Evolutionary conservation across 345 rosid genomes (phyloP).

Genomic region (Acer saccharum): DNA sequence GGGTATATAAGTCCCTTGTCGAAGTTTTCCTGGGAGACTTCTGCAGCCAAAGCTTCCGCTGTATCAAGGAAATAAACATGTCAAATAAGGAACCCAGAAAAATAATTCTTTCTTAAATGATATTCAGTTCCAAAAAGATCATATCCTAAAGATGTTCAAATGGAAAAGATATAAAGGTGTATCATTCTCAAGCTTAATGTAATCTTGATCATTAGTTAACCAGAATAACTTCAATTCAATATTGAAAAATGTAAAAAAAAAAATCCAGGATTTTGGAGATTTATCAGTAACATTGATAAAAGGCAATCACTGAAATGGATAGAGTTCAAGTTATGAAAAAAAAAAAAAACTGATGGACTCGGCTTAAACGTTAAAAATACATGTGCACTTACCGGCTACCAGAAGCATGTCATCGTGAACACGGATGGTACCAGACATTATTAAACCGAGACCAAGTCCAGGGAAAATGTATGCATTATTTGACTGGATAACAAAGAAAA

Average conservation of each 20-base stretch:
- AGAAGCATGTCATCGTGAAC: constrained; percentile 96
- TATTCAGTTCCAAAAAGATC: neutral
- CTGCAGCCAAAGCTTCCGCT: constrained; percentile 90
- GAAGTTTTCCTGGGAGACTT: constrained; percentile 75
- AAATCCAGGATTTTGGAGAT: too few species aligned
- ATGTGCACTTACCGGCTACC: constrained; percentile 66
- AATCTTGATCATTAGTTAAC: too few species aligned
- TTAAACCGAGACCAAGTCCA: constrained; percentile 89
- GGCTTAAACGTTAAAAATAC: neutral
- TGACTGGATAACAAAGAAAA: constrained; percentile 49
- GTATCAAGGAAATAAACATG: constrained; percentile 20
- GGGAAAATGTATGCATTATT: constrained; percentile 98
- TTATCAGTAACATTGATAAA: too few species aligned
- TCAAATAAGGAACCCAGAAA: too few species aligned
- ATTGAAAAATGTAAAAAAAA: too few species aligned
- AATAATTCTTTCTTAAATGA: neutral
- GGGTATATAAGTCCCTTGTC: constrained; percentile 87
- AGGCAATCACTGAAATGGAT: too few species aligned
- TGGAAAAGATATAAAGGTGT: neutral
- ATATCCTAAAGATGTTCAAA: neutral
- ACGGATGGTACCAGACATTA: constrained; percentile 94
- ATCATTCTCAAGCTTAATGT: neutral
- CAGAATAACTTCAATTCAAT: too few species aligned
- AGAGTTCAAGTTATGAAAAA: too few species aligned
- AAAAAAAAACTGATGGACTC: neutral